Evolutionary conservation across 768 basidiomycete genomes (phyloP).

Genomic region (Exsudoporus frostii): DNA sequence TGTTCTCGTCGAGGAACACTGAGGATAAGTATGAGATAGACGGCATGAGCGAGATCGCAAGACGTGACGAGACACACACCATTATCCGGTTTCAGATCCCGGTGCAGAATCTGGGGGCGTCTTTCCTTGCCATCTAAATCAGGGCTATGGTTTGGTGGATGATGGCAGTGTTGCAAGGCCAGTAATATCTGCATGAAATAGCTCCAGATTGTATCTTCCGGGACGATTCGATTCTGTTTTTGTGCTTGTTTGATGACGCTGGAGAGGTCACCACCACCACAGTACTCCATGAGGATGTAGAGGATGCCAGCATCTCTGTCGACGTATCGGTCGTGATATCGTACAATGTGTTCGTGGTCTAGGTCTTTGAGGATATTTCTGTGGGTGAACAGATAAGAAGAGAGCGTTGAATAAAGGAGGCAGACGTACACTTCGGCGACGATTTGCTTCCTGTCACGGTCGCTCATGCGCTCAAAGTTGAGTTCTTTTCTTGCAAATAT

Average conservation of each 20-base stretch:
- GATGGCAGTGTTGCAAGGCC: constrained; percentile 91
- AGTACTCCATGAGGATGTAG: constrained; percentile 99
- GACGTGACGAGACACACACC: constrained; percentile 45
- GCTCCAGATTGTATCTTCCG: constrained; percentile 93
- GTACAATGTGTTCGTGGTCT: constrained; percentile 93
- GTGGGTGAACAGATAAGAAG: background rate
- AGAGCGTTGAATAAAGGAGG: background rate
- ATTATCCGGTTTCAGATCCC: constrained; percentile 98
- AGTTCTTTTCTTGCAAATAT: constrained; percentile 91
- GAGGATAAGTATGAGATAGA: background rate
- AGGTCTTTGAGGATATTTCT: constrained; percentile 97
- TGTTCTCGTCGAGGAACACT: constrained; percentile 89
- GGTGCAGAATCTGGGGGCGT: constrained; percentile 79
- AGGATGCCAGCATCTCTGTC: constrained; percentile 88
- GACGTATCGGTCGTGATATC: constrained; percentile 88
- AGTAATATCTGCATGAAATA: constrained; percentile 92
- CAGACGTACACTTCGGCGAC: constrained; percentile 91
- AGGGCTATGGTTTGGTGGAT: constrained; percentile 49
- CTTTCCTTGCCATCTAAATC: constrained; percentile 45
- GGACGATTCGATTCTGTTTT: constrained; percentile 66
- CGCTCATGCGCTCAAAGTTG: constrained; percentile 96
- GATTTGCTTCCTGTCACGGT: constrained; percentile 94
- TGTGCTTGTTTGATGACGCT: constrained; percentile 77
- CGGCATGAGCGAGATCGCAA: background rate
- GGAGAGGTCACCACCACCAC: constrained; percentile 93